Base-by-base conservation (phyloP, 2,329 filamentous ascomycete species). In the Stachybotrys chartarum region DNA sequence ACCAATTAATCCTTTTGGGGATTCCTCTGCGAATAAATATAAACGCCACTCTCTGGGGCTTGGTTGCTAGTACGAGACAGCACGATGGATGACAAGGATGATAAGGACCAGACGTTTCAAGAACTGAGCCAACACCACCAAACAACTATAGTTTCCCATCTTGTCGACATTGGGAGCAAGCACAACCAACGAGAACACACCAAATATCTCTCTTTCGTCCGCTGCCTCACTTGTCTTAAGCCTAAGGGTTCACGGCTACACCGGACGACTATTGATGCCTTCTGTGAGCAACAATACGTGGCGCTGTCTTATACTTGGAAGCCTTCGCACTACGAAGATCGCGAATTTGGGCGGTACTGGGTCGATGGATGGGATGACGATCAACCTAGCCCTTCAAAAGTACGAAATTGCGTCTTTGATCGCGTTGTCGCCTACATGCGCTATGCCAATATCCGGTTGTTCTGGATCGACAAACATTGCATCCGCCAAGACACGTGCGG, bases 391-490 rank as follows among this genome's bases (percentile, higher is more conserved):
- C 30, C 17, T 12, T 64, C 65, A 1, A 5, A 52, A 12, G 64
- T 68, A 2, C 60, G 66, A 16, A 61, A 66, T 31, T 63, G 63
- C 1, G 56, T 67, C 1, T 55, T 68, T 0, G 58, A 63, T 7
- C 59, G 66, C 8, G 54, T 62, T 10, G 51, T 60, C 3, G 54
- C 44, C 6, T 67, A 68, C 30, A 69, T 67, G 66, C 32, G 55
- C 24, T 54, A 60, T 4, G 45, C 46, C 4, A 18, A 58, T 1
- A 56, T 68, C 10, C 44, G 54, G 1, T 52, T 62, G 16, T 49
- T 69, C 5, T 69, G 65, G 65, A 68, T 69, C 5, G 67, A 69
- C 49, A 56, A 55, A 1, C 63, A 68, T 50, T 63, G 66, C 24
- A 65, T 68, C n/a, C 58, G 56, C 0, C 65, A 67, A 54, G 58